phyloP scores from a whole-genome alignment of 129 eudicot species.

The Rutidosis leptorrhynchoides region DNA sequence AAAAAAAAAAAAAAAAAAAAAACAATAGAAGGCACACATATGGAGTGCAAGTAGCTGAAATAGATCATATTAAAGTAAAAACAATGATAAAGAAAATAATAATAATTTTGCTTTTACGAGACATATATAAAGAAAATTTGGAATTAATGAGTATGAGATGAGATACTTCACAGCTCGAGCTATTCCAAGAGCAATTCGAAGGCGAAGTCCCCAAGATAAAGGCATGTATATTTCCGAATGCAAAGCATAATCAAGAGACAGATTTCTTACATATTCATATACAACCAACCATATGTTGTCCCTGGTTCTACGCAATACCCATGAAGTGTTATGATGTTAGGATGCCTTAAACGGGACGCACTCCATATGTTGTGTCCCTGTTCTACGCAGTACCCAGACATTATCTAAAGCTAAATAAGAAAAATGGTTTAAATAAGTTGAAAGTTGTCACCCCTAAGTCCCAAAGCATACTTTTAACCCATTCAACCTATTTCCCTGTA shows the following conservation, averaged over 20 bases:
- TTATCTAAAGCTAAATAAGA: too few species aligned
- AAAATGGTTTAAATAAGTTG: too few species aligned
- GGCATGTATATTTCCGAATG: slow-evolving; percentile 58
- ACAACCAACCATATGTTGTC: slow-evolving; percentile 76
- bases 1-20: slow-evolving; percentile 70
- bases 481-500: too few species aligned
- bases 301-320: slow-evolving; percentile 83
- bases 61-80: slow-evolving; percentile 8
- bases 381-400: too few species aligned
- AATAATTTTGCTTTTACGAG: too few species aligned
- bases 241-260: slow-evolving; percentile 65
- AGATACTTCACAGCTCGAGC: slow-evolving; percentile 75
- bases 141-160: slow-evolving; percentile 6
- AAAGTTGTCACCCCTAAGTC: too few species aligned
- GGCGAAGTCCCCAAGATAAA: slow-evolving; percentile 78
- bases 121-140: background rate
- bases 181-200: slow-evolving; percentile 71
- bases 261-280: slow-evolving; percentile 67
- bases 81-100: too few species aligned
- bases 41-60: slow-evolving; percentile 79
- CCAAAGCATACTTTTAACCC: too few species aligned
- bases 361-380: too few species aligned
- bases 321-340: slow-evolving; percentile 67
- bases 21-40: slow-evolving; percentile 67
- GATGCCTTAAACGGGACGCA: slow-evolving; percentile 70